phyloP scores from a whole-genome alignment of 2,329 filamentous ascomycete genomes.

The Amesomyces nigricolor region DNA sequence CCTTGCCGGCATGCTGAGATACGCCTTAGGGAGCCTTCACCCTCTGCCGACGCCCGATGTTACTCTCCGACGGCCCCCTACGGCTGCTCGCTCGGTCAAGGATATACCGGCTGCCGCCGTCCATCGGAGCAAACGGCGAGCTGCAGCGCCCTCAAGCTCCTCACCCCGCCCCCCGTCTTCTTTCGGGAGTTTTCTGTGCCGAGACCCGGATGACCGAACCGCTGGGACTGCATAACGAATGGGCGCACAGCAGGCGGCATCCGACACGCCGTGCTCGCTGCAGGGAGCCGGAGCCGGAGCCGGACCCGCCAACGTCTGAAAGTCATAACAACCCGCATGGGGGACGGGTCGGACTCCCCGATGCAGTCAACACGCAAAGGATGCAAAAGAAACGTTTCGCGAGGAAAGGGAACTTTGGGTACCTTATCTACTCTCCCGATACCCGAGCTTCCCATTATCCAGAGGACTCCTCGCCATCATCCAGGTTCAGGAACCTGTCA shows the following conservation, averaged over 20 bases:
- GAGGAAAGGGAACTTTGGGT: too few relatives aligned
- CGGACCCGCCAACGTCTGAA: too few relatives aligned
- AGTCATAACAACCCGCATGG: too few relatives aligned
- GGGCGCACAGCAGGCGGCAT: neutral
- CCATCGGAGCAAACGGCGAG: conserved; percentile 1
- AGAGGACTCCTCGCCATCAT: too few relatives aligned
- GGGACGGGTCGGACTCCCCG: too few relatives aligned
- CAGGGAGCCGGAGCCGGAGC: too few relatives aligned
- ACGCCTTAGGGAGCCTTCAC: too few relatives aligned
- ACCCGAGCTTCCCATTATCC: neutral
- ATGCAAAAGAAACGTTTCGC: too few relatives aligned
- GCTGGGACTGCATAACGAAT: neutral
- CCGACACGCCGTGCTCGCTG: neutral
- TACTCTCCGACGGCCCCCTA: neutral
- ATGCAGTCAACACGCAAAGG: too few relatives aligned
- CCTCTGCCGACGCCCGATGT: neutral
- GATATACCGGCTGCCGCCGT: neutral
- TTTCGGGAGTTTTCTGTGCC: neutral
- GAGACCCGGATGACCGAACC: neutral
- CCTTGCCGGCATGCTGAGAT: neutral
- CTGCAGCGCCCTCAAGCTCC: neutral
- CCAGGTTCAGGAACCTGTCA: too few relatives aligned
- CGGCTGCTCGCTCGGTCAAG: neutral
- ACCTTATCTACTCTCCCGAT: neutral
- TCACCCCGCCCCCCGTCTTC: neutral